Evolutionary conservation across 106 monocot genomes (phyloP).

Genomic region (Amphibolis antarctica): DNA sequence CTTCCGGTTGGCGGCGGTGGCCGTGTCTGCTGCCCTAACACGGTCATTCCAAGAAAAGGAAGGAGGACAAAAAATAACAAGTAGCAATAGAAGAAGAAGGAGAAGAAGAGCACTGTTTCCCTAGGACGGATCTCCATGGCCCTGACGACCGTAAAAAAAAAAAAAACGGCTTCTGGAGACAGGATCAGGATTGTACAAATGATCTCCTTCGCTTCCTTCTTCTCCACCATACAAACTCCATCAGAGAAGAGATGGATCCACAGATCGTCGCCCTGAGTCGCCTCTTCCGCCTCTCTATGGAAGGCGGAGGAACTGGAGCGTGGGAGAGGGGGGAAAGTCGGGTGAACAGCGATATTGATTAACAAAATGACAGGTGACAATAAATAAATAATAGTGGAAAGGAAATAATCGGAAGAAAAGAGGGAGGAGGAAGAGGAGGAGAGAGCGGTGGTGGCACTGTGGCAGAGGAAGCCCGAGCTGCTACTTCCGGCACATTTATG

Average conservation of each 20-base stretch:
- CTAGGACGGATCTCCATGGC: background rate
- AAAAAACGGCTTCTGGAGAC: background rate
- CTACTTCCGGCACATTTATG: too few species aligned
- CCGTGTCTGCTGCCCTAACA: constrained; percentile 4
- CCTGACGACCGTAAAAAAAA: too few species aligned
- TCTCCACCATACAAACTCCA: background rate
- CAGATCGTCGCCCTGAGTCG: background rate
- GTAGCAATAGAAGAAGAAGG: too few species aligned
- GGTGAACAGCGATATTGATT: background rate
- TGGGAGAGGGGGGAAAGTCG: background rate
- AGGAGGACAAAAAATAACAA: background rate
- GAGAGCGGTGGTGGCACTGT: background rate
- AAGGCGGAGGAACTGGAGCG: background rate
- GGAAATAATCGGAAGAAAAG: background rate
- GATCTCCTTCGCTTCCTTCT: constrained; percentile 1
- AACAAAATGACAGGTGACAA: background rate
- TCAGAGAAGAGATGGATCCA: background rate
- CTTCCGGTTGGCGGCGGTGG: background rate
- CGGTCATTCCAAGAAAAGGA: background rate
- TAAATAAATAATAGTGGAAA: background rate
- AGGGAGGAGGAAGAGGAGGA: background rate
- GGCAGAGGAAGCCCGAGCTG: background rate
- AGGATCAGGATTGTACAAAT: background rate
- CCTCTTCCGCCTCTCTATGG: background rate
- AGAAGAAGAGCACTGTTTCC: background rate